Percentiles rank a stretch among this genome's conserved stretches.
Evolutionary conservation across 2,329 filamentous ascomycete species (phyloP).

Genomic region (Exserohilum rostratum): DNA sequence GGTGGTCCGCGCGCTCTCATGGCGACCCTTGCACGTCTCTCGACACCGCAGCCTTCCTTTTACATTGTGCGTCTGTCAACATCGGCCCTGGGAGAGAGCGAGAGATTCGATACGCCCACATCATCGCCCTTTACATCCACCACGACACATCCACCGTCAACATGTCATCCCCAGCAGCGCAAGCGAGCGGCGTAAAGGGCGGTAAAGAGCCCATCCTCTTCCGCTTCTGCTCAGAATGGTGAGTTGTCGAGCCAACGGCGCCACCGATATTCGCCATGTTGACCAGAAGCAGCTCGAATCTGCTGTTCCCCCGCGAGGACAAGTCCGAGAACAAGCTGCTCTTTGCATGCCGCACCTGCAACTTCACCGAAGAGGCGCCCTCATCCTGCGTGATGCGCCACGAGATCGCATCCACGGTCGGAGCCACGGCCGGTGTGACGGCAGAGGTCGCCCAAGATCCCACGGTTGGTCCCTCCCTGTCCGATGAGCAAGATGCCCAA

Average conservation of each 20-base stretch:
- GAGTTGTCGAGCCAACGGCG: conserved; percentile 27
- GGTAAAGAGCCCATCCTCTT: conserved; percentile 81
- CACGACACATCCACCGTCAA: conserved; percentile 1
- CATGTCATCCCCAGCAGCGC: conserved; percentile 48
- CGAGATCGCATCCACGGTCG: conserved; percentile 85
- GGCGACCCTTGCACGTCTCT: background rate
- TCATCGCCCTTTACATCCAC: background rate
- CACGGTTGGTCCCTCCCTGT: conserved; percentile 77
- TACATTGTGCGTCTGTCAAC: background rate
- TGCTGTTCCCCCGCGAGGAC: conserved; percentile 97
- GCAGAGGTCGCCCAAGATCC: conserved; percentile 97
- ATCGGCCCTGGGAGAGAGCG: too few species aligned
- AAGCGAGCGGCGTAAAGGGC: conserved; percentile 50
- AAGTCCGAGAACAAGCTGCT: conserved; percentile 80
- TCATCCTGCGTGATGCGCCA: conserved; percentile 96
- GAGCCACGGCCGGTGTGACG: conserved; percentile 95
- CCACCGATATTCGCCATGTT: conserved; percentile 5
- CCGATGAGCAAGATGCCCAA: conserved; percentile 38
- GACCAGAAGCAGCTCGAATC: conserved; percentile 72
- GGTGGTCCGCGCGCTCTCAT: conserved; percentile 10
- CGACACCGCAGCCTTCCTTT: background rate
- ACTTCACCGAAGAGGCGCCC: conserved; percentile 83
- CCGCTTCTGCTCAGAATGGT: conserved; percentile 97
- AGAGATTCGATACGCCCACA: too few species aligned
- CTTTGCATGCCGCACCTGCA: conserved; percentile 95